A percentile compares a stretch with the other conserved stretches of the same genome.
These are phyloP conservation scores for Saxophila tyrrhenica DNA, from an alignment of 495 filamentous ascomycete species.

Conservation along the genomic window DNA sequence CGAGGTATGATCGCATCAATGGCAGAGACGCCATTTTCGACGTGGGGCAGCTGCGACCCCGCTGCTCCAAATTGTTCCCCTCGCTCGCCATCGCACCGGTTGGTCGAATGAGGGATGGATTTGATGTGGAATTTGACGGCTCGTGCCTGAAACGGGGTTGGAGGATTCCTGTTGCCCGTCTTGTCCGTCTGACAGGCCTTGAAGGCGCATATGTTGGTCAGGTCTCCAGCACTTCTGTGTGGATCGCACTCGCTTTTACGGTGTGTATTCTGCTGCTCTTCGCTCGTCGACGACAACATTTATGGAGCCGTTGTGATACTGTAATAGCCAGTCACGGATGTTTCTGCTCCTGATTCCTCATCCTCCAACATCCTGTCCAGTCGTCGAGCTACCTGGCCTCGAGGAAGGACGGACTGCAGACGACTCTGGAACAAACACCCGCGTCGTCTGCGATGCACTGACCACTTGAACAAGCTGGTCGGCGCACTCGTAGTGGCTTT, in stretches of 20 bases:
- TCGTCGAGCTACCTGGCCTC: neutral
- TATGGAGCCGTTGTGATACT: too few relatives aligned
- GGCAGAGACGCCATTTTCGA: too few relatives aligned
- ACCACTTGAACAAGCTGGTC: slow-evolving; percentile 69
- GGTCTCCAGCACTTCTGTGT: too few relatives aligned
- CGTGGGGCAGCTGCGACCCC: too few relatives aligned
- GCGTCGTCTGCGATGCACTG: slow-evolving; percentile 60
- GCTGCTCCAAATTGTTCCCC: too few relatives aligned
- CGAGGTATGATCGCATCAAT: neutral
- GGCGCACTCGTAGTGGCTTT: slow-evolving; percentile 68
- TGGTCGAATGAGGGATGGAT: neutral
- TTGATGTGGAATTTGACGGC: neutral
- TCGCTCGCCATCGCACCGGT: neutral
- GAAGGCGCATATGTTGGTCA: neutral
- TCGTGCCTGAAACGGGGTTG: neutral
- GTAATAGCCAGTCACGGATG: too few relatives aligned
- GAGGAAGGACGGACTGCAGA: neutral
- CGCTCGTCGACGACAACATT: too few relatives aligned
- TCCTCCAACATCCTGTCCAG: neutral
- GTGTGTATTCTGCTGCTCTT: too few relatives aligned
- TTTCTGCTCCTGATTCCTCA: too few relatives aligned
- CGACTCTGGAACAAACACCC: slow-evolving; percentile 33
- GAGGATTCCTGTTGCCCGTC: neutral
- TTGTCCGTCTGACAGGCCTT: neutral
- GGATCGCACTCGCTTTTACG: too few relatives aligned